A percentile compares a stretch with the other conserved stretches of the same genome.
These are phyloP conservation scores for Thalassia testudinum DNA, from an alignment of 116 monocot genomes.

Conservation along the genomic window DNA sequence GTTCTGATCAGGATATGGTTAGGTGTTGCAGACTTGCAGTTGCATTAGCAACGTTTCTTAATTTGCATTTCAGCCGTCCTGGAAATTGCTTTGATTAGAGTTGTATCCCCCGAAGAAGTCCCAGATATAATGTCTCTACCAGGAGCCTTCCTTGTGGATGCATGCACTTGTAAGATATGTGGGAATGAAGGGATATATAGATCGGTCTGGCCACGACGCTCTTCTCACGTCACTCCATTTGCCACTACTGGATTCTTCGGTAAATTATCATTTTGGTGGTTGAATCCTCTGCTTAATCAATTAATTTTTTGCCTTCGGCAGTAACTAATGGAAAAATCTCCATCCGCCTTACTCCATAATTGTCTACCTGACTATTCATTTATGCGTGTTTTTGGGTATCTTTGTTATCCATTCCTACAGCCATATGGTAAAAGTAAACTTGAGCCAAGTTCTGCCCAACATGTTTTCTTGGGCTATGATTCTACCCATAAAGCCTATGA, in stretches of 20 bases:
- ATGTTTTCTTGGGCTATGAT: no score
- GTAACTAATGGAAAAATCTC: conserved; percentile 12
- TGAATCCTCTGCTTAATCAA: conserved; percentile 53
- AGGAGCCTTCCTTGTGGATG: conserved; percentile 28
- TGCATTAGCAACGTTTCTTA: conserved; percentile 14
- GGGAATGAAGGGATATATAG: not conserved
- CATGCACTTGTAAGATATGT: conserved; percentile 19
- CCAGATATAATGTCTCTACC: conserved; percentile 37
- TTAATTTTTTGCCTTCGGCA: conserved; percentile 29
- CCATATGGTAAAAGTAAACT: no score
- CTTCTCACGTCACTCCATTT: conserved; percentile 29
- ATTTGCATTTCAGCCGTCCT: conserved; percentile 29
- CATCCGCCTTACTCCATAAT: conserved; percentile 29
- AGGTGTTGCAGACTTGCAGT: conserved; percentile 5
- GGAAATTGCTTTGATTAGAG: conserved; percentile 7
- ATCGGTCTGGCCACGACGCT: conserved; percentile 5
- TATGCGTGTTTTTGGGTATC: no score
- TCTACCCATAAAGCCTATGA: no score
- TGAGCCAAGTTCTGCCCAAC: no score
- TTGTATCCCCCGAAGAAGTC: conserved; percentile 12
- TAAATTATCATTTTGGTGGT: conserved; percentile 75
- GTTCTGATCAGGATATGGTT: conserved; percentile 20
- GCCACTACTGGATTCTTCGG: conserved; percentile 46
- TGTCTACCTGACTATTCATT: no score
- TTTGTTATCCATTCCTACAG: no score